Conservation (phyloP, 176 grass and related monocot genomes). For the Thalia dealbata region DNA sequence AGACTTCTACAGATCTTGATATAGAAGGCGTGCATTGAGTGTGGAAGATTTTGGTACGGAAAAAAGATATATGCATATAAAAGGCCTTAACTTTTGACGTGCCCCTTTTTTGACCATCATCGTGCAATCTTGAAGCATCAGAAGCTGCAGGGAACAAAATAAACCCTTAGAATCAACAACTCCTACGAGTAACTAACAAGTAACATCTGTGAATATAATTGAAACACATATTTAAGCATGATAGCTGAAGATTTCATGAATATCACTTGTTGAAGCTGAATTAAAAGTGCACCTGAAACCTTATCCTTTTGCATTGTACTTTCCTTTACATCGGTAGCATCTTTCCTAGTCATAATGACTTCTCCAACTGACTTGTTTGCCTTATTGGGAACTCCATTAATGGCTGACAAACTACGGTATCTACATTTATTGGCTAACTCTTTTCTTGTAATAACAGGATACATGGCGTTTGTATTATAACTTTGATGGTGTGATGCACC, state of each 20-base stretch:
- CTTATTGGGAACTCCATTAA: not conserved
- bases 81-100: not conserved
- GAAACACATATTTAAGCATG: not conserved
- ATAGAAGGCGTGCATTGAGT: too few relatives aligned
- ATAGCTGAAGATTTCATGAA: not conserved
- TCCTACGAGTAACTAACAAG: not conserved
- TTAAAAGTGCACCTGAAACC: slow-evolving; percentile 29
- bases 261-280: not conserved
- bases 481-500: slow-evolving; percentile 12
- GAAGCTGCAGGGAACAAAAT: not conserved
- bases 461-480: slow-evolving; percentile 21
- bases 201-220: not conserved
- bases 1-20: not conserved
- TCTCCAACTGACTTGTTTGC: not conserved
- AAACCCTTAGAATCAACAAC: not conserved
- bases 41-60: not conserved
- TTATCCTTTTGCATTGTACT: slow-evolving; percentile 11
- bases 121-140: not conserved
- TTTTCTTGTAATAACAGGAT: slow-evolving; percentile 19
- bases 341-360: slow-evolving; percentile 1
- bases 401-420: not conserved
- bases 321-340: slow-evolving; percentile 11
- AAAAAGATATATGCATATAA: not conserved
- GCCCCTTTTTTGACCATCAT: not conserved
- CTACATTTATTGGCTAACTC: slow-evolving; percentile 10